Evolutionary conservation across 2,329 filamentous ascomycete genomes (phyloP), one percentile per base, ranked within the genome.

Genomic region (Juglanconis oblonga): DNA sequence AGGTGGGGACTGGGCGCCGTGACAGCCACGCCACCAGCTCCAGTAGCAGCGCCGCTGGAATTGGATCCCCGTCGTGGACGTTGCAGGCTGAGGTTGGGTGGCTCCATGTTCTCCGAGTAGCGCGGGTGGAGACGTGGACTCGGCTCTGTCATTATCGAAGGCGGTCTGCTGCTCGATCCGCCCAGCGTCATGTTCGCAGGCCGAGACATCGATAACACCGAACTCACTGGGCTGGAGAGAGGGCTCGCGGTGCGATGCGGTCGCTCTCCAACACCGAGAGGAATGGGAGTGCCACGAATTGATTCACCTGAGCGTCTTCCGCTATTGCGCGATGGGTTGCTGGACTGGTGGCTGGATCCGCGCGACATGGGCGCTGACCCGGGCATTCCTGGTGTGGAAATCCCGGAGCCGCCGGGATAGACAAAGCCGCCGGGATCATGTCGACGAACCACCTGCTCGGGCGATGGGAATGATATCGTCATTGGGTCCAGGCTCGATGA

Each of bases 281-380:
- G n/a, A 5, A 40, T 24, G 8, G 55, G 11, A 2, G 38, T 47
- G 40, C 38, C 55, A 10, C 42, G 44, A 24, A 31, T 24, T 9
- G 44, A 48, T 10, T 52, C 56, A 36, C 29, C 65, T 9, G 72
- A 74, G 24, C 64, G 64, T 31, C 50, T n/a, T 65, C 52, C 53
- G 56, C 59, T 55, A 66, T 55, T 67, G 67, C 6, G 66, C 66
- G 52, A 67, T 69, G 56, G 59, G 62, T 55, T 56, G 55, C 56
- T 59, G 0, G 76, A 76, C 55, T 79, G 73, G 9, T 73, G 70
- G 47, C 79, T 80, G 0, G 74, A 66, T 61, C 81, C 70, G 3
- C 80, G 76, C 1, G 78, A 79, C 77, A 83, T 81, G 5, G 81
- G 80, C 62, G 81, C 76, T 7, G 79, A 80, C 17, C 1, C 24